A percentile compares a stretch with the other conserved stretches of the same genome.
phyloP scores from a whole-genome alignment of 1,139 yeast species.

The Saccharomyces hybrid region DNA sequence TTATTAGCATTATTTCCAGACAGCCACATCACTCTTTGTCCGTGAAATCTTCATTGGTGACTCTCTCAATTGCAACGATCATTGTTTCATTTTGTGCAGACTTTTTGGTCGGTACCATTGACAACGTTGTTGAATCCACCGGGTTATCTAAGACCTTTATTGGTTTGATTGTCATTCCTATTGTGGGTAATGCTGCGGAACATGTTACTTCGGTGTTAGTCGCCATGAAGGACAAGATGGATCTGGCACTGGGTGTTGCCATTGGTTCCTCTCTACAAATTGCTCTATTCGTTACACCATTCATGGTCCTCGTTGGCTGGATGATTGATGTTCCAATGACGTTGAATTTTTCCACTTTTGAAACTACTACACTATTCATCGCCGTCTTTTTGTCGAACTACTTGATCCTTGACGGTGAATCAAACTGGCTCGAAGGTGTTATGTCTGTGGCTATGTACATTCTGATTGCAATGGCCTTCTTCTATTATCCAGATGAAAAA shows the following conservation, averaged over 20 bases:
- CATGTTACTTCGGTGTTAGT: constrained; percentile 94
- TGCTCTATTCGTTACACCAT: constrained; percentile 90
- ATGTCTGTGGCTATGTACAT: constrained; percentile 82
- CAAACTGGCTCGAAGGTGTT: constrained; percentile 95
- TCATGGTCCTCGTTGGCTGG: constrained; percentile 93
- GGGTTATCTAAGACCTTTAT: constrained; percentile 92
- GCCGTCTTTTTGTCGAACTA: constrained; percentile 84
- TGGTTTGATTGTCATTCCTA: constrained; percentile 88
- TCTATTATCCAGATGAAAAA: constrained; percentile 42
- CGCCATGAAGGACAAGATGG: constrained; percentile 95
- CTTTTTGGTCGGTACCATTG: constrained; percentile 86
- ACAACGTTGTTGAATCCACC: constrained; percentile 71
- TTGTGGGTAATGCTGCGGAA: constrained; percentile 98
- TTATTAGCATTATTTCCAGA: constrained; percentile 21
- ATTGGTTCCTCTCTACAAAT: constrained; percentile 95
- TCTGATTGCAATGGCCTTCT: constrained; percentile 83
- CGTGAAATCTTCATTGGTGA: constrained; percentile 21
- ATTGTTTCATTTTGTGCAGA: constrained; percentile 89
- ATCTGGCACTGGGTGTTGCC: constrained; percentile 93
- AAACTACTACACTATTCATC: constrained; percentile 82
- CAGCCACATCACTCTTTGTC: constrained; percentile 18
- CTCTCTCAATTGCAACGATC: constrained; percentile 56
- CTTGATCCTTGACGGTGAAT: constrained; percentile 85
- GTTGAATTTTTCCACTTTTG: constrained; percentile 83
- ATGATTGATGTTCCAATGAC: constrained; percentile 84